These are phyloP conservation scores for Populus hybrid DNA, from an alignment of 441 rosid species.

Conservation along the genomic window DNA sequence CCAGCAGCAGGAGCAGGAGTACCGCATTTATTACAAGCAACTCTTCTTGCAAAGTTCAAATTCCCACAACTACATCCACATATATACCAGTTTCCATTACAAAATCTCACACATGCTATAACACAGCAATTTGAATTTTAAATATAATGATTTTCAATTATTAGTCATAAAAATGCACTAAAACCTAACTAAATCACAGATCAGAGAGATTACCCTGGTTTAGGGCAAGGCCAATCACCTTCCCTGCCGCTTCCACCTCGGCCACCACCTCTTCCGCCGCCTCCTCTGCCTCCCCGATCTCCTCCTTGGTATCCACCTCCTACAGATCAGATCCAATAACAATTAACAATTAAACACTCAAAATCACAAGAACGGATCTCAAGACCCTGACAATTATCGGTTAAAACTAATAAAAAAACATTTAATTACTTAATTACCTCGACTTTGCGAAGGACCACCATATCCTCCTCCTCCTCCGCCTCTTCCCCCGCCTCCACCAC, in stretches of 20 bases:
- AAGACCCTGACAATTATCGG: slow-evolving; percentile 7
- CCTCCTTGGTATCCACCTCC: slow-evolving; percentile 70
- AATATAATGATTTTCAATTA: not conserved
- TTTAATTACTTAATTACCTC: slow-evolving; percentile 39
- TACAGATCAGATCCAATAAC: slow-evolving; percentile 20
- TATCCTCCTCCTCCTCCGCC: slow-evolving; percentile 44
- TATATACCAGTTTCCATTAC: not conserved
- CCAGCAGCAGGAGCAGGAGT: slow-evolving; percentile 70
- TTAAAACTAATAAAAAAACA: slow-evolving; percentile 9
- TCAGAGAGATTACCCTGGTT: slow-evolving; percentile 50
- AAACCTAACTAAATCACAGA: not conserved
- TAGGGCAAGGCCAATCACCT: slow-evolving; percentile 96
- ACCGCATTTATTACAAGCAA: slow-evolving; percentile 94
- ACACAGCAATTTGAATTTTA: not conserved
- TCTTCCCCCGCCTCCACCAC: slow-evolving; percentile 26
- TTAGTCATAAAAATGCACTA: not conserved
- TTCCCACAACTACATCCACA: slow-evolving; percentile 84
- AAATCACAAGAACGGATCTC: not conserved
- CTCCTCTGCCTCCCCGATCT: slow-evolving; percentile 75
- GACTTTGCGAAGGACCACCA: slow-evolving; percentile 49
- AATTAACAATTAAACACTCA: not conserved
- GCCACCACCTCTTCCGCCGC: slow-evolving; percentile 58
- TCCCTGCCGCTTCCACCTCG: slow-evolving; percentile 84
- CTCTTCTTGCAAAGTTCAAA: slow-evolving; percentile 89
- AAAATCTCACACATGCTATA: not conserved